Conservation (phyloP, 2,329 filamentous ascomycete species). For the Arthrocladium fulminans region DNA sequence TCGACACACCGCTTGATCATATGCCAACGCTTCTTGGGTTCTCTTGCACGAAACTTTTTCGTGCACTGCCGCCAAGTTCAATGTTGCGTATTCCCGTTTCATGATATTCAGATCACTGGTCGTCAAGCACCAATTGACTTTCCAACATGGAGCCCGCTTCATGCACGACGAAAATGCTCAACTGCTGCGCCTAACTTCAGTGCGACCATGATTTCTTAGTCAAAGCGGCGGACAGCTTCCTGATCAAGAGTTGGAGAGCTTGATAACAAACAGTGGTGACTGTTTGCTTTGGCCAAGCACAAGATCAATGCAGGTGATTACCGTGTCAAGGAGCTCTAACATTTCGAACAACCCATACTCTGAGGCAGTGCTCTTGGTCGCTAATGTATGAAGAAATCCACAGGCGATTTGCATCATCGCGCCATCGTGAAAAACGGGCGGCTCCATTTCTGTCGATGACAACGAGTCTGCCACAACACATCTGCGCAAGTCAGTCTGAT, state of each 20-base stretch:
- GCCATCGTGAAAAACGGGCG: not conserved
- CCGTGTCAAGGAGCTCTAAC: not conserved
- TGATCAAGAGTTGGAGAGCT: not conserved
- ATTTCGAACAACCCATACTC: not conserved
- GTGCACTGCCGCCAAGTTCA: not conserved
- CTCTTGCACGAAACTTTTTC: not conserved
- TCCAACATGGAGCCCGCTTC: not conserved
- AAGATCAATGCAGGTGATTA: not conserved
- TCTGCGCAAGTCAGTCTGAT: too few relatives aligned
- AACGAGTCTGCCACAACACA: not conserved
- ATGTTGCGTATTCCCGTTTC: too few relatives aligned
- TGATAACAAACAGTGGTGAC: not conserved
- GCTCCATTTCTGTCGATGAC: not conserved
- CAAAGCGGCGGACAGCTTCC: not conserved
- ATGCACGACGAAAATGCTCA: constrained; percentile 2
- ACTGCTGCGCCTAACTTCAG: constrained; percentile 1
- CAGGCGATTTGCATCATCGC: not conserved
- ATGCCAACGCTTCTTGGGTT: not conserved
- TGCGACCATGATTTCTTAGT: not conserved
- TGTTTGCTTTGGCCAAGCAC: not conserved
- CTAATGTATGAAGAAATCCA: not conserved
- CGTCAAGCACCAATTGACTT: not conserved
- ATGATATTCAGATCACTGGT: too few relatives aligned
- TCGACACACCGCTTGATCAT: too few relatives aligned
- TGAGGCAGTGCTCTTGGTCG: not conserved